Evolutionary conservation across 2,329 filamentous ascomycete genomes (phyloP).

Genomic region (Curvularia lunata): DNA sequence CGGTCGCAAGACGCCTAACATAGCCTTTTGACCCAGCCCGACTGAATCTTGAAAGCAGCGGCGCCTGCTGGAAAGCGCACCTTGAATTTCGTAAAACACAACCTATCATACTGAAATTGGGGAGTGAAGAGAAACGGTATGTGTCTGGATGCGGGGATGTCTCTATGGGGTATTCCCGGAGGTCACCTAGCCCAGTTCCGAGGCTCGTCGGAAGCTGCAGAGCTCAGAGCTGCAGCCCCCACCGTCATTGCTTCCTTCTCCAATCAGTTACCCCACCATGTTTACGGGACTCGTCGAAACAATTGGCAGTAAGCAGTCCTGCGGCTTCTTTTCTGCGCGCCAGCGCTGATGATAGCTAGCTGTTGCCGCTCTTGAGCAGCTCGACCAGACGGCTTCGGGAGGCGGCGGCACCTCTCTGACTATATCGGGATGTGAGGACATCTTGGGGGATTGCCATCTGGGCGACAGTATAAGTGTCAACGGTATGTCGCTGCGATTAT

Average conservation of each 20-base stretch:
- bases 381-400: slow-evolving; percentile 73
- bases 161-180: slow-evolving; percentile 22
- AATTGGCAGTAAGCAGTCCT: slow-evolving; percentile 75
- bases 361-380: slow-evolving; percentile 78
- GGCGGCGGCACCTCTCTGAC: slow-evolving; percentile 88
- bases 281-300: slow-evolving; percentile 76
- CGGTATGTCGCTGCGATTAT: slow-evolving; percentile 58
- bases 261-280: slow-evolving; percentile 62
- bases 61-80: slow-evolving; percentile 14
- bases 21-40: slow-evolving; percentile 11
- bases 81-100: slow-evolving; percentile 25
- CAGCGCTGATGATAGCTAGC: slow-evolving; percentile 61
- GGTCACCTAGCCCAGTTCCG: slow-evolving; percentile 20
- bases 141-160: slow-evolving; percentile 8
- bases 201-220: slow-evolving; percentile 27
- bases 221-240: slow-evolving; percentile 21
- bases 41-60: slow-evolving; percentile 13
- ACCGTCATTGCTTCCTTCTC: slow-evolving; percentile 18
- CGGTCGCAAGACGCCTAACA: slow-evolving; percentile 52
- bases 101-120: slow-evolving; percentile 21
- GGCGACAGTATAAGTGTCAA: slow-evolving; percentile 97
- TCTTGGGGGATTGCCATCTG: slow-evolving; percentile 81
- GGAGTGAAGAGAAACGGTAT: slow-evolving; percentile 1
- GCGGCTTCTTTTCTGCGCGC: slow-evolving; percentile 13
- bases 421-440: slow-evolving; percentile 74